Conservation (phyloP, 202 grass and related monocot species). For the Brachypodium distachyon region DNA sequence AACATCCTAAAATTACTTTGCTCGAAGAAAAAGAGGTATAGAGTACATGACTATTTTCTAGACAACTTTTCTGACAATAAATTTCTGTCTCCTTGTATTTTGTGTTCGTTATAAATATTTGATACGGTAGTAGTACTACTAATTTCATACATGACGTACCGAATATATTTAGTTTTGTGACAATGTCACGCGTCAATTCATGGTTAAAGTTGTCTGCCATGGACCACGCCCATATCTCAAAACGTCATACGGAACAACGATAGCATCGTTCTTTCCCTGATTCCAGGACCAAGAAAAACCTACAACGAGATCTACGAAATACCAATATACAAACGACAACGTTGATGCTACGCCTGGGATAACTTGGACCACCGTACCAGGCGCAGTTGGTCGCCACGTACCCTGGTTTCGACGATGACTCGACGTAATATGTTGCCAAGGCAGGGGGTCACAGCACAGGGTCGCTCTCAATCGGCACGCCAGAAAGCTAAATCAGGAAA, state of each 20-base stretch:
- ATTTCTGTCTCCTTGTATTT: no score
- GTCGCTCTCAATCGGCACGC: background rate
- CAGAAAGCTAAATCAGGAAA: background rate
- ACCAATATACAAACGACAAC: background rate
- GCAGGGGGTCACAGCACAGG: background rate
- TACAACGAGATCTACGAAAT: background rate
- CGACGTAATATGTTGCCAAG: background rate
- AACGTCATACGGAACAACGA: background rate
- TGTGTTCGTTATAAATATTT: no score
- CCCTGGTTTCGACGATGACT: background rate
- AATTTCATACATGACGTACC: no score
- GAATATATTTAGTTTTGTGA: no score
- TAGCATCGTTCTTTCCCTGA: background rate
- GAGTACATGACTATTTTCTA: no score
- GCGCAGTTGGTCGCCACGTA: background rate
- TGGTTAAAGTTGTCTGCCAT: no score
- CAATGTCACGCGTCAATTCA: no score
- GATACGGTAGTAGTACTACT: no score
- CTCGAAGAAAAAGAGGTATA: no score
- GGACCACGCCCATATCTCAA: background rate
- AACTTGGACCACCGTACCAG: background rate
- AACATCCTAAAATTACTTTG: no score
- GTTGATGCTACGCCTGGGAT: background rate
- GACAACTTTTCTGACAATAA: no score
- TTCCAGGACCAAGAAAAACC: background rate